Percentiles rank a stretch among this genome's conserved stretches.
These are phyloP conservation scores for Holtermanniella nyarrowii DNA, from an alignment of 768 basidiomycete genomes.

Conservation along the genomic window DNA sequence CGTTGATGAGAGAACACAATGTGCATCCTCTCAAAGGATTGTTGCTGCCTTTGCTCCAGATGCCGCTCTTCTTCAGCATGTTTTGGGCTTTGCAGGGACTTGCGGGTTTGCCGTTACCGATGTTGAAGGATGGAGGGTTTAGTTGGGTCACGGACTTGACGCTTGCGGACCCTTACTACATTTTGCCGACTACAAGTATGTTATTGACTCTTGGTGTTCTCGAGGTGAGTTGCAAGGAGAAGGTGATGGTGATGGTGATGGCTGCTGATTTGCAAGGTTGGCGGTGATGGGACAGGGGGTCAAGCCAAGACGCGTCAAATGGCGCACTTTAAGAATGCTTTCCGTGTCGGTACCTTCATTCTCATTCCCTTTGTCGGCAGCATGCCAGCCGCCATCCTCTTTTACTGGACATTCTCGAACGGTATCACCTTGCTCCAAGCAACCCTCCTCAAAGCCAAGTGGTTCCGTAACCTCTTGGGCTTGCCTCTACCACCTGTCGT, in stretches of 20 bases:
- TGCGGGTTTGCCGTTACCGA: slow-evolving; percentile 59
- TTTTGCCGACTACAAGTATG: slow-evolving; percentile 56
- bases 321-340: slow-evolving; percentile 58
- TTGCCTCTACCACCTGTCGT: slow-evolving; percentile 20
- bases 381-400: slow-evolving; percentile 55
- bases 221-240: slow-evolving; percentile 46
- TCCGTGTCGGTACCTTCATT: slow-evolving; percentile 52
- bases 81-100: slow-evolving; percentile 73
- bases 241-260: not conserved
- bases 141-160: slow-evolving; percentile 68
- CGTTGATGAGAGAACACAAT: slow-evolving; percentile 56
- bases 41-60: slow-evolving; percentile 55
- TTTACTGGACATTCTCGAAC: slow-evolving; percentile 53
- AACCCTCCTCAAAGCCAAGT: slow-evolving; percentile 44
- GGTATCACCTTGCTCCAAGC: slow-evolving; percentile 50
- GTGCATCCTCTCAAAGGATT: slow-evolving; percentile 53
- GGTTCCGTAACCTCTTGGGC: slow-evolving; percentile 41
- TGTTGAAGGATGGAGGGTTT: slow-evolving; percentile 66
- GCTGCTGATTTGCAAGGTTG: slow-evolving; percentile 43
- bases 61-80: slow-evolving; percentile 65
- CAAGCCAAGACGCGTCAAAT: slow-evolving; percentile 43
- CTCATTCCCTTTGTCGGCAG: slow-evolving; percentile 50
- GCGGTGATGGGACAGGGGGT: slow-evolving; percentile 47
- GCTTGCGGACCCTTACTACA: slow-evolving; percentile 59
- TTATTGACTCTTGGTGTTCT: slow-evolving; percentile 61